phyloP scores from a whole-genome alignment of 2,329 filamentous ascomycete genomes.

The Alternaria dauci region DNA sequence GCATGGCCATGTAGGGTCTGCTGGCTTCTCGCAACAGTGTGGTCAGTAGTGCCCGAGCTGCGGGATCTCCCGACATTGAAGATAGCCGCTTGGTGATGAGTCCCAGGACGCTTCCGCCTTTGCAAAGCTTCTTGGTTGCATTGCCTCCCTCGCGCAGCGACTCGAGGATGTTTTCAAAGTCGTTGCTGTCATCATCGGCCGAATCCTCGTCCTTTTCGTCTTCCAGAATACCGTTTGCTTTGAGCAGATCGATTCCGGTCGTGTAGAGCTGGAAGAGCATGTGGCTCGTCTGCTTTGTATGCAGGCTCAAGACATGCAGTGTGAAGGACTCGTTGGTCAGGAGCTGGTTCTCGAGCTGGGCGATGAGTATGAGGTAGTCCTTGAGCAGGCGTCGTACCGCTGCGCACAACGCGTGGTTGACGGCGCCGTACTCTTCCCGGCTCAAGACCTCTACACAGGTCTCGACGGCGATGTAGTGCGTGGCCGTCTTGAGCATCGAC shows the following conservation, averaged over 20 bases:
- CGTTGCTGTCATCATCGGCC: slow-evolving; percentile 76
- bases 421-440: slow-evolving; percentile 88
- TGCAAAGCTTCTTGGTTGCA: slow-evolving; percentile 89
- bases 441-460: slow-evolving; percentile 95
- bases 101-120: slow-evolving; percentile 93
- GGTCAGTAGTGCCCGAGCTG: slow-evolving; percentile 81
- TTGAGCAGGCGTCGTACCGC: slow-evolving; percentile 89
- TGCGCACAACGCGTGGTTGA: slow-evolving; percentile 96
- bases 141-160: slow-evolving; percentile 87
- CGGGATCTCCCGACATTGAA: slow-evolving; percentile 91
- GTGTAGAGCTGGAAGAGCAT: slow-evolving; percentile 91
- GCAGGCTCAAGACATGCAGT: slow-evolving; percentile 89
- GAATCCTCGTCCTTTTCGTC: slow-evolving; percentile 72
- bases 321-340: slow-evolving; percentile 90
- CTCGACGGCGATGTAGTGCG: slow-evolving; percentile 89
- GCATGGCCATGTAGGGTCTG: slow-evolving; percentile 94
- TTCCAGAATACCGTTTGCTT: slow-evolving; percentile 85
- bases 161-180: slow-evolving; percentile 93
- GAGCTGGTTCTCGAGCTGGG: slow-evolving; percentile 92
- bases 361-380: slow-evolving; percentile 91
- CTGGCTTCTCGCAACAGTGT: slow-evolving; percentile 86
- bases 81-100: slow-evolving; percentile 85
- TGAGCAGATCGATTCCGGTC: slow-evolving; percentile 78
- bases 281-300: slow-evolving; percentile 87
- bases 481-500: slow-evolving; percentile 93